Percentiles rank a stretch among this genome's conserved stretches.
Conservation (phyloP, 306 rosid species). For the Carpinus viminea region DNA sequence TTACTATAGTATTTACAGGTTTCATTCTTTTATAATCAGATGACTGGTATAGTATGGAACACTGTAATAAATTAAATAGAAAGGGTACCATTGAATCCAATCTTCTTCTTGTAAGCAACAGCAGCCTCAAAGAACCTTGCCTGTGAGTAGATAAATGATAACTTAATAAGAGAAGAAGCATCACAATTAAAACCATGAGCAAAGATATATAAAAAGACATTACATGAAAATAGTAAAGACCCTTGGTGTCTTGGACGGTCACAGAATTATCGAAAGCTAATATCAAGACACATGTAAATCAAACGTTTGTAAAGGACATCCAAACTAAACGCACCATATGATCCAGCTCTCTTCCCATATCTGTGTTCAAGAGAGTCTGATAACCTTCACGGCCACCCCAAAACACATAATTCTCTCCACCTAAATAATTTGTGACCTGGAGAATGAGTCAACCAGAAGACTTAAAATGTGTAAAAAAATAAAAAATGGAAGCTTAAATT, state of each 20-base stretch:
- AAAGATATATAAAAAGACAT: background rate
- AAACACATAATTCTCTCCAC: slow-evolving; percentile 94
- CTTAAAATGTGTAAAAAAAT: slow-evolving; percentile 9
- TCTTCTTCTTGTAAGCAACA: slow-evolving; percentile 84
- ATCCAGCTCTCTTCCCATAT: slow-evolving; percentile 93
- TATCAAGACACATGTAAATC: background rate
- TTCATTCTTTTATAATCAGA: slow-evolving; percentile 12
- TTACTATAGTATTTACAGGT: background rate
- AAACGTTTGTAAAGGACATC: slow-evolving; percentile 1
- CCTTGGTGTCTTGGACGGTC: background rate
- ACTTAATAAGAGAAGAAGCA: slow-evolving; percentile 4
- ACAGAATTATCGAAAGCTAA: background rate
- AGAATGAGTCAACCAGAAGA: slow-evolving; percentile 28
- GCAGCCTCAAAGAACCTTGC: slow-evolving; percentile 91
- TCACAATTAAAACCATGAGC: background rate
- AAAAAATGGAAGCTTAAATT: background rate
- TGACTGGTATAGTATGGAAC: slow-evolving; percentile 6
- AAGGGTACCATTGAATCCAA: slow-evolving; percentile 81
- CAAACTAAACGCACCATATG: slow-evolving; percentile 60
- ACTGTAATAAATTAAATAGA: slow-evolving; percentile 7
- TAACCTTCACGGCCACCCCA: slow-evolving; percentile 99
- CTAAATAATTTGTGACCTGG: slow-evolving; percentile 89
- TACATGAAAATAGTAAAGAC: background rate
- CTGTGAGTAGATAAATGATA: slow-evolving; percentile 44
- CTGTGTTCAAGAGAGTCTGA: slow-evolving; percentile 89